Conservation (phyloP, 2,329 filamentous ascomycete genomes). For the Aspergillus persii region DNA sequence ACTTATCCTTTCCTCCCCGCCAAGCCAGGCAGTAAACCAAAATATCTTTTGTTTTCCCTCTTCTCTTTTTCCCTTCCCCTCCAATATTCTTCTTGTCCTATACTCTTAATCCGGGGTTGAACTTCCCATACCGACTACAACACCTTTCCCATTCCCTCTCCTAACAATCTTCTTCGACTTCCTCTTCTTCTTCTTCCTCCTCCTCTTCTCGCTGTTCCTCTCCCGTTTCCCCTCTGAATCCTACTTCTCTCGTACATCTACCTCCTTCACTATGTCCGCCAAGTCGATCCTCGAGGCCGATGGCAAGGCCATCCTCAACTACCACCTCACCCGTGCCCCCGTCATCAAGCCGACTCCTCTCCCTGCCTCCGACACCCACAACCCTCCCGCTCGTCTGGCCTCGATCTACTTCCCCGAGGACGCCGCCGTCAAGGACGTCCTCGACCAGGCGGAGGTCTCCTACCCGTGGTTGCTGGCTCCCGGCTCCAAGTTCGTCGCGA, state of each 20-base stretch:
- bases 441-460: slow-evolving; percentile 92
- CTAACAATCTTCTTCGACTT: background rate
- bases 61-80: slow-evolving; percentile 11
- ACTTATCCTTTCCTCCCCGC: slow-evolving; percentile 14
- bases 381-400: slow-evolving; percentile 84
- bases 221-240: slow-evolving; percentile 1
- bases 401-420: slow-evolving; percentile 92
- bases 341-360: slow-evolving; percentile 98
- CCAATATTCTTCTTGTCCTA: slow-evolving; percentile 8
- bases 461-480: slow-evolving; percentile 90
- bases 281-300: slow-evolving; percentile 99
- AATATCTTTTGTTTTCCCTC: slow-evolving; percentile 13
- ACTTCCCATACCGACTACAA: slow-evolving; percentile 10
- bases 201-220: slow-evolving; percentile 1
- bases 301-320: slow-evolving; percentile 99
- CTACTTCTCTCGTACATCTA: slow-evolving; percentile 17
- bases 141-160: slow-evolving; percentile 6
- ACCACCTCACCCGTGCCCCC: slow-evolving; percentile 95
- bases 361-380: slow-evolving; percentile 79
- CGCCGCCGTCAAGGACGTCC: slow-evolving; percentile 74
- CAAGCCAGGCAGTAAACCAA: slow-evolving; percentile 2
- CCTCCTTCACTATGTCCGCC: slow-evolving; percentile 67
- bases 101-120: slow-evolving; percentile 16
- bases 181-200: background rate
- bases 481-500: slow-evolving; percentile 91